These are phyloP conservation scores for Thymus mandschuricus DNA, from an alignment of 257 asterid genomes.

Conservation along the genomic window DNA sequence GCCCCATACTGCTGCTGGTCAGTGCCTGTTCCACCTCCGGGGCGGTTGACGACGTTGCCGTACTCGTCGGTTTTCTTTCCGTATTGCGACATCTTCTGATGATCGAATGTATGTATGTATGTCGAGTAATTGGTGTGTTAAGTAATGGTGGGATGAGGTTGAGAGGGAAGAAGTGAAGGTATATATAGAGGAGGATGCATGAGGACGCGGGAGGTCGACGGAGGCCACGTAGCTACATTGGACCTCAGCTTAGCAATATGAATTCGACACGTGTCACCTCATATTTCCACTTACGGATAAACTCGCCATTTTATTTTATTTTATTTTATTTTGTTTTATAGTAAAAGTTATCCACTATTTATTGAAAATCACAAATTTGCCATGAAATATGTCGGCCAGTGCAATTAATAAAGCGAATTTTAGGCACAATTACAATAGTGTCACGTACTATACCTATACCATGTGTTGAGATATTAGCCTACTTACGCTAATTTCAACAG, in stretches of 20 bases:
- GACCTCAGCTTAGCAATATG: neutral
- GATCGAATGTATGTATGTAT: neutral
- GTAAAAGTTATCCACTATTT: neutral
- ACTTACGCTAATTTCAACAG: no score
- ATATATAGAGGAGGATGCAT: slow-evolving; percentile 2
- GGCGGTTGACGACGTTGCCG: slow-evolving; percentile 45
- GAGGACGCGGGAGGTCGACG: slow-evolving; percentile 5
- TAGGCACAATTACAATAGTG: no score
- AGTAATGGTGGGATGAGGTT: neutral
- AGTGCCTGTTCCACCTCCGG: slow-evolving; percentile 39
- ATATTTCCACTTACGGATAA: neutral
- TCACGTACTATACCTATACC: no score
- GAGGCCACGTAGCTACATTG: slow-evolving; percentile 5
- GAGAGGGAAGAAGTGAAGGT: neutral
- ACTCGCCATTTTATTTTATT: neutral
- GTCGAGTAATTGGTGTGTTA: neutral
- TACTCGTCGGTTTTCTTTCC: slow-evolving; percentile 63
- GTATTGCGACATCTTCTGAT: slow-evolving; percentile 46
- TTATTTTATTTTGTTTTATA: no score
- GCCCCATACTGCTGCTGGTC: slow-evolving; percentile 27
- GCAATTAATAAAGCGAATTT: no score
- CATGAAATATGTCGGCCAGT: no score
- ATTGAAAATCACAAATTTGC: neutral
- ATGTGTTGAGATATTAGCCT: no score
- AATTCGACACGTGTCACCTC: slow-evolving; percentile 15